phyloP scores from a whole-genome alignment of 2,329 filamentous ascomycete genomes.

The Capronia epimyces region DNA sequence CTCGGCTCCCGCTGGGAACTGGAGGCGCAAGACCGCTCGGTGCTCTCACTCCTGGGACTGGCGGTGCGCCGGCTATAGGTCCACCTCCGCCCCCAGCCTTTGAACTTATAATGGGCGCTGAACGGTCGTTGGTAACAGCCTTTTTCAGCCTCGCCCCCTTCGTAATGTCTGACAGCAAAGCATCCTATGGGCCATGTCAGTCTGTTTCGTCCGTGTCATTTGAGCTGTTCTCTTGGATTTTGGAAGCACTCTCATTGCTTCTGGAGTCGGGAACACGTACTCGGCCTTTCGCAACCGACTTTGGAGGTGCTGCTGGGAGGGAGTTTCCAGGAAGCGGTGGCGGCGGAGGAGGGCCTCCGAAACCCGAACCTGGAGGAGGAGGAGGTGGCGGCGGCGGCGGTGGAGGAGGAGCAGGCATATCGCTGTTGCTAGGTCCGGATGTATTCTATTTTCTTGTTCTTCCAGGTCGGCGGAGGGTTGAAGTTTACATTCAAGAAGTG shows the following conservation, averaged over 20 bases:
- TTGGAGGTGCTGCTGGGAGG: constrained; percentile 55
- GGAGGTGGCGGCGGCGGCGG: constrained; percentile 54
- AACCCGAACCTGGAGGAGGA: constrained; percentile 49
- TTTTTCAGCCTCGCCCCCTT: constrained; percentile 80
- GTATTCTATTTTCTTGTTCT: constrained; percentile 1
- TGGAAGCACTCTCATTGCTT: background rate
- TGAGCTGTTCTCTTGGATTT: background rate
- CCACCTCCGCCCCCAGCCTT: constrained; percentile 52
- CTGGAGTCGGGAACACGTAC: constrained; percentile 47
- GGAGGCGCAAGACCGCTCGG: constrained; percentile 67
- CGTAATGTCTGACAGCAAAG: constrained; percentile 78
- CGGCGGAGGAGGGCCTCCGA: constrained; percentile 56
- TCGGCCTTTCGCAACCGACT: constrained; percentile 52
- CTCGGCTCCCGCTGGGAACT: constrained; percentile 59
- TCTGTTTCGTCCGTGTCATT: background rate
- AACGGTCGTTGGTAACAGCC: constrained; percentile 85
- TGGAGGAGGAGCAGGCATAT: constrained; percentile 27
- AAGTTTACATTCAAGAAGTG: constrained; percentile 5
- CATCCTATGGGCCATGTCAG: constrained; percentile 55
- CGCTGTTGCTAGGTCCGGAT: background rate
- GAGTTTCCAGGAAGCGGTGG: constrained; percentile 59
- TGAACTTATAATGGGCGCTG: constrained; percentile 65
- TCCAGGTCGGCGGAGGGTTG: background rate
- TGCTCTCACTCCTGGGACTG: constrained; percentile 63
- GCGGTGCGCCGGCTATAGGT: constrained; percentile 69